These are phyloP conservation scores for Aspergillus novofumigatus DNA, from an alignment of 2,329 filamentous ascomycete species.

Conservation along the genomic window DNA sequence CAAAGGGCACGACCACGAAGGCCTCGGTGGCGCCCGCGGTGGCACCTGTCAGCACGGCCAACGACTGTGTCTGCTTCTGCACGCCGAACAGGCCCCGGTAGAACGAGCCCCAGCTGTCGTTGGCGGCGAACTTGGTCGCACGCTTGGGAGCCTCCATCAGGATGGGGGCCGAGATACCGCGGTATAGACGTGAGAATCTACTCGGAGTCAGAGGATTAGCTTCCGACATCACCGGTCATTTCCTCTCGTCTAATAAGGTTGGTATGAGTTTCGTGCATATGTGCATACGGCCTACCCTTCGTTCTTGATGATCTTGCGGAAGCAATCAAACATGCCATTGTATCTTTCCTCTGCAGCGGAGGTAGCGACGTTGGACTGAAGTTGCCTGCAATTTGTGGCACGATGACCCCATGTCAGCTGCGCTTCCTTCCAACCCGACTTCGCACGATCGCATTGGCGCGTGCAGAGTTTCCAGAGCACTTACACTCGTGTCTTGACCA, in stretches of 20 bases:
- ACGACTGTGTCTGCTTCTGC: slow-evolving; percentile 81
- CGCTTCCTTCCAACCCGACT: background rate
- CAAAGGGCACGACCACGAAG: slow-evolving; percentile 96
- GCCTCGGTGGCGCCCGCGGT: slow-evolving; percentile 92
- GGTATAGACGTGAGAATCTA: slow-evolving; percentile 85
- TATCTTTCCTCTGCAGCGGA: slow-evolving; percentile 73
- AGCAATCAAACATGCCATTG: slow-evolving; percentile 97
- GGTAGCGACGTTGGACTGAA: slow-evolving; percentile 67
- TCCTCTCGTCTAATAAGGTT: background rate
- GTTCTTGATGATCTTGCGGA: slow-evolving; percentile 91
- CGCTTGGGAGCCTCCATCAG: slow-evolving; percentile 96
- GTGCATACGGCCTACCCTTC: slow-evolving; percentile 67
- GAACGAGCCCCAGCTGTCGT: slow-evolving; percentile 95
- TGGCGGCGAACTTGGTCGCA: slow-evolving; percentile 97
- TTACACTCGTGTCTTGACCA: slow-evolving; percentile 97
- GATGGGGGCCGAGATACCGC: slow-evolving; percentile 91
- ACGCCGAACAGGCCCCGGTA: slow-evolving; percentile 84
- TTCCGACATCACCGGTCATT: background rate
- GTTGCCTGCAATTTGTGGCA: slow-evolving; percentile 56
- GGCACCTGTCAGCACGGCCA: slow-evolving; percentile 90
- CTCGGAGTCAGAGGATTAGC: background rate
- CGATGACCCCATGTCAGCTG: background rate
- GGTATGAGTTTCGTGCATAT: background rate
- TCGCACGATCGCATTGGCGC: background rate
- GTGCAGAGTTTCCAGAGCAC: slow-evolving; percentile 28